A percentile compares a stretch with the other conserved stretches of the same genome.
phyloP scores from a whole-genome alignment of 306 rosid genomes.

The Alnus glutinosa region DNA sequence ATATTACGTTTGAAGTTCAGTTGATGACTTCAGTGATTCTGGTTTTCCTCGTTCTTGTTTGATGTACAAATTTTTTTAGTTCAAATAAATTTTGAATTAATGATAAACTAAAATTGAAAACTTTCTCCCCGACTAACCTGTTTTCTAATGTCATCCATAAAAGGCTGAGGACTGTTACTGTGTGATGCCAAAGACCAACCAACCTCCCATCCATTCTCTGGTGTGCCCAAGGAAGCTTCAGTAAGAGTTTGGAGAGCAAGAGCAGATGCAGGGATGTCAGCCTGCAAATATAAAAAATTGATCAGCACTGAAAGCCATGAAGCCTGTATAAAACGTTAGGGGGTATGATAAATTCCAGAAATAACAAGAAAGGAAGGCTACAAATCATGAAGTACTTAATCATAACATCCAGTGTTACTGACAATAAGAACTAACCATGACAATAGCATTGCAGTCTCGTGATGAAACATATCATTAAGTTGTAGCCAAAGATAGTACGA shows the following conservation, averaged over 20 bases:
- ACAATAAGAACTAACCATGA: constrained; percentile 6
- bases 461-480: constrained; percentile 2
- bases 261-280: constrained; percentile 72
- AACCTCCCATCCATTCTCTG: constrained; percentile 81
- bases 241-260: constrained; percentile 66
- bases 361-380: constrained; percentile 7
- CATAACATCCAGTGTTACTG: background rate
- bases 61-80: too few relatives aligned
- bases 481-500: background rate
- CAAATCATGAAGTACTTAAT: constrained; percentile 4
- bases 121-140: constrained; percentile 43
- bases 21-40: background rate
- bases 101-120: background rate
- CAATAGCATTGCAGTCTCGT: background rate
- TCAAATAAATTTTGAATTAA: background rate
- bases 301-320: constrained; percentile 21
- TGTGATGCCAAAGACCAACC: constrained; percentile 93
- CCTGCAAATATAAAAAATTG: constrained; percentile 40
- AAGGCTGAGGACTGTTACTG: constrained; percentile 45
- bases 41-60: background rate
- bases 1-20: background rate
- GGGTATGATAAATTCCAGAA: background rate
- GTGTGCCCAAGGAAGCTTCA: constrained; percentile 65
- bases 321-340: background rate
- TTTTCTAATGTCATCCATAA: constrained; percentile 37